Evolutionary conservation across 108 stramenopile genomes (phyloP), one percentile per base, ranked within the genome.

Genomic region (Cyclotella kingstonii): DNA sequence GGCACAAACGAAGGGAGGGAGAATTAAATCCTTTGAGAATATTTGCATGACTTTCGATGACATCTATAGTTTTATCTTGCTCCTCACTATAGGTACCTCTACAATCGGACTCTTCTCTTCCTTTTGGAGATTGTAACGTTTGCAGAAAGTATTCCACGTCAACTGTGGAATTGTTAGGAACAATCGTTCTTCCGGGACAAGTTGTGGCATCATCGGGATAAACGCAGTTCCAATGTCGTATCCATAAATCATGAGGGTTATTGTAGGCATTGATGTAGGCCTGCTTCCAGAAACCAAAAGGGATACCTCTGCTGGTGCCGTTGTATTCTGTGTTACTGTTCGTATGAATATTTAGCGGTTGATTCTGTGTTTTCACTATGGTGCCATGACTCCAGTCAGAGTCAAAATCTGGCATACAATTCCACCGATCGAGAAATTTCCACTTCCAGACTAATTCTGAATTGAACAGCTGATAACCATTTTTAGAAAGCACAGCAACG

Each of bases 191-290:
- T 48, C 81, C 70, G 5, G 76, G 81, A 25, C 79, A 68, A 31
- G 47, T 68, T 18, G 81, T 54, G 27, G 76, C 67, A 72, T 87
- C 86, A 5, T 58, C 56, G 0, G 86, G 83, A 47, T 64, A 60
- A 38, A 76, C 72, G 50, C 75, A 77, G 59, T 87, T 87, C 79
- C 79, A 82, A 73, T 87, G 86, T n/a, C 62, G 73, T 29, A 87
- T 33, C 86, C 86, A 87, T 27, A 87, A 54, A 66, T 84, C 83
- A 51, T 87, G 81, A 1, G 73, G 59, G 68, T 87, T 84, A 36
- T 14, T 22, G 45, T 82, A 70, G 17, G 86, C 83, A 44, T 74
- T 50, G 15, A 66, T 69, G 47, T 82, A 87, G 23, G 73, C 72
- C 11, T 27, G 52, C 27, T 50, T 82, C 78, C 81, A 87, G 44